Percentiles rank a stretch among this genome's conserved stretches.
Conservation (phyloP, 495 filamentous ascomycete genomes). For the Talaromyces stipitatus region DNA sequence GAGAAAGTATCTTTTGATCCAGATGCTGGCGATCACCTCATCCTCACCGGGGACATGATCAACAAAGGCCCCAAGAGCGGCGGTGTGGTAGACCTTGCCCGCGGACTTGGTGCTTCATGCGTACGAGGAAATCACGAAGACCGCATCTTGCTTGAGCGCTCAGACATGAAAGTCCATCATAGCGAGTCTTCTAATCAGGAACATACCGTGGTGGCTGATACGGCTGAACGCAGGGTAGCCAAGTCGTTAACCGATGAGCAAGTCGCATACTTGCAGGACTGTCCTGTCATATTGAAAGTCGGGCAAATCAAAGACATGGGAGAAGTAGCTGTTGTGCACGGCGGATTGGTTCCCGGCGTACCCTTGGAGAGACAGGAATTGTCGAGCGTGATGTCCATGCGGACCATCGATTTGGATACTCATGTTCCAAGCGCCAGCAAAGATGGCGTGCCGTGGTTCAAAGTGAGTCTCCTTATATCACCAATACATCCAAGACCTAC, state of each 20-base stretch:
- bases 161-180: slow-evolving; percentile 25
- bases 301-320: slow-evolving; percentile 49
- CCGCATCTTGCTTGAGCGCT: slow-evolving; percentile 52
- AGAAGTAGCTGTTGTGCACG: slow-evolving; percentile 72
- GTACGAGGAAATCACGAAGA: slow-evolving; percentile 96
- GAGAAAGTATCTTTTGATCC: slow-evolving; percentile 56
- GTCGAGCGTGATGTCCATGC: slow-evolving; percentile 84
- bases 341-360: slow-evolving; percentile 69
- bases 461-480: slow-evolving; percentile 34
- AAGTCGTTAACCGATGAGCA: slow-evolving; percentile 50
- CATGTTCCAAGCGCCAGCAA: slow-evolving; percentile 50
- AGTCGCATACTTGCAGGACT: slow-evolving; percentile 58
- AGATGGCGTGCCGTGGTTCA: slow-evolving; percentile 59
- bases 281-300: slow-evolving; percentile 68
- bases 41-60: slow-evolving; percentile 79
- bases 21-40: slow-evolving; percentile 59
- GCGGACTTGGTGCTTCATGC: slow-evolving; percentile 59
- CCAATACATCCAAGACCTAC: not conserved
- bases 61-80: slow-evolving; percentile 80
- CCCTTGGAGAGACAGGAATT: slow-evolving; percentile 68
- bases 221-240: slow-evolving; percentile 40
- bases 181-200: slow-evolving; percentile 11
- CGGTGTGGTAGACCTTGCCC: slow-evolving; percentile 70
- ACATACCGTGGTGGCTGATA: slow-evolving; percentile 14
- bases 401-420: slow-evolving; percentile 59